phyloP scores from a whole-genome alignment of 2,329 filamentous ascomycete species.

The Colletotrichum phormii region DNA sequence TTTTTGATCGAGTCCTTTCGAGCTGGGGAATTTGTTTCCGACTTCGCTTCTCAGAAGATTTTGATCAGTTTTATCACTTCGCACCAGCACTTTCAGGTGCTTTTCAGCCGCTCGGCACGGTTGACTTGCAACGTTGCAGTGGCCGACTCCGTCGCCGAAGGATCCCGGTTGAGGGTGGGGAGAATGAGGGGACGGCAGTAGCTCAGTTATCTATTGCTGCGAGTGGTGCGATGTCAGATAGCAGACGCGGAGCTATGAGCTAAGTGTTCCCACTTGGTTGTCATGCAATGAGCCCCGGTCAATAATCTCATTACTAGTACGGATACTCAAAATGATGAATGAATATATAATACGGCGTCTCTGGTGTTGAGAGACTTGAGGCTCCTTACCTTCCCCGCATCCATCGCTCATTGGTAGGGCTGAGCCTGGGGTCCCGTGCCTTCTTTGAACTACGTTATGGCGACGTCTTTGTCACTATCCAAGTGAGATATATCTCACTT shows the following conservation, averaged over 20 bases:
- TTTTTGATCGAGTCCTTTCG: background rate
- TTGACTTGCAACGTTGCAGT: slow-evolving; percentile 28
- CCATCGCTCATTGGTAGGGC: background rate
- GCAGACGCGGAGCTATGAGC: background rate
- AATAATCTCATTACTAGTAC: background rate
- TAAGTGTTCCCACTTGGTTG: background rate
- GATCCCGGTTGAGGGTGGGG: slow-evolving; percentile 21
- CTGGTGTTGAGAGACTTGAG: background rate
- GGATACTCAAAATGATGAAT: background rate
- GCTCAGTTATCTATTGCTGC: background rate
- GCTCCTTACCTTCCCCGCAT: slow-evolving; percentile 4
- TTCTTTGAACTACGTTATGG: slow-evolving; percentile 37
- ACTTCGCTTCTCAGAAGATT: background rate
- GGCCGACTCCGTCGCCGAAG: background rate
- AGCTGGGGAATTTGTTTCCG: background rate
- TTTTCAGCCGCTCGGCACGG: background rate
- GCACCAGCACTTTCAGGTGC: background rate
- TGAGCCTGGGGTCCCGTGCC: slow-evolving; percentile 21
- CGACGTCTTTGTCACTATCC: background rate
- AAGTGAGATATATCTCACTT: background rate
- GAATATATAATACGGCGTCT: background rate
- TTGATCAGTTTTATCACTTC: background rate
- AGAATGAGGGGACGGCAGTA: background rate
- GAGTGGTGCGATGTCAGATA: slow-evolving; percentile 8
- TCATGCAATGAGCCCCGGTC: background rate